Evolutionary conservation across 176 grass and related monocot genomes (phyloP).

Genomic region (Bolboschoenus planiculmis): DNA sequence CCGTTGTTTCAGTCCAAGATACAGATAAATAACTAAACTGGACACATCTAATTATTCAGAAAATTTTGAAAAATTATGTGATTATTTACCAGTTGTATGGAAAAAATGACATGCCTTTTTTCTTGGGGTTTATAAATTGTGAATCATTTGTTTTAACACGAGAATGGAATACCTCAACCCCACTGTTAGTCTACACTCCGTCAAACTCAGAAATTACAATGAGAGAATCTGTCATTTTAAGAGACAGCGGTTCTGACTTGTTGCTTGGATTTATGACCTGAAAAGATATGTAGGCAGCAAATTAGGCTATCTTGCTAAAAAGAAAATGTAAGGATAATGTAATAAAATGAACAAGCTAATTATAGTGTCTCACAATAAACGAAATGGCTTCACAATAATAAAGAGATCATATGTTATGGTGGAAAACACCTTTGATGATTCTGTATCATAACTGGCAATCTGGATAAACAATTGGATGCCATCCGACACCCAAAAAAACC

Average conservation of each 20-base stretch:
- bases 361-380: not conserved
- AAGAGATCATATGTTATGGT: not conserved
- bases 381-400: not conserved
- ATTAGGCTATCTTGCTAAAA: not conserved
- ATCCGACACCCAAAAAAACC: not conserved
- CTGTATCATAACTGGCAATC: too few relatives aligned
- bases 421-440: not conserved
- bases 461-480: not conserved
- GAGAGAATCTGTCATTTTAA: conserved; percentile 75
- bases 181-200: conserved; percentile 35
- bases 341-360: not conserved
- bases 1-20: not conserved
- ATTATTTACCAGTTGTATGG: not conserved
- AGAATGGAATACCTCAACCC: not conserved
- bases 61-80: not conserved
- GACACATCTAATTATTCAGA: not conserved
- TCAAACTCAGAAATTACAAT: conserved; percentile 92
- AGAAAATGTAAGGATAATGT: not conserved
- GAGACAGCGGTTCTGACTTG: conserved; percentile 57
- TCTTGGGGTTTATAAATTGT: not conserved
- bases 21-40: not conserved
- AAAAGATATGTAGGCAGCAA: conserved; percentile 11
- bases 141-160: not conserved
- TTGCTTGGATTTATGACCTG: conserved; percentile 86
- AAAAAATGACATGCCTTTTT: not conserved